A percentile compares a stretch with the other conserved stretches of the same genome.
Evolutionary conservation across 768 basidiomycete genomes (phyloP).

Genomic region (Kondoa subrosea): DNA sequence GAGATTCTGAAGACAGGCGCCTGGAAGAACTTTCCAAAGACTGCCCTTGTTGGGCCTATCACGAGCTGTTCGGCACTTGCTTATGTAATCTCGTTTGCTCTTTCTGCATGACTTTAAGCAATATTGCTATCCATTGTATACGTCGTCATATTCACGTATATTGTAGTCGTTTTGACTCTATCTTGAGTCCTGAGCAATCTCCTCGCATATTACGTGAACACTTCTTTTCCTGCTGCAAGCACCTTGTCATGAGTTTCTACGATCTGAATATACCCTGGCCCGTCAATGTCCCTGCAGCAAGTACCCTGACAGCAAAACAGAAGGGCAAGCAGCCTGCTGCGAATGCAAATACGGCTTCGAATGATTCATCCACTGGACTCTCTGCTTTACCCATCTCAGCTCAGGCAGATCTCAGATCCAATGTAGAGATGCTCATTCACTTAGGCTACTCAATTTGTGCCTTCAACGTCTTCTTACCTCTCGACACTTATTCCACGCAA

Average conservation of each 20-base stretch:
- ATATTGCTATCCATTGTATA: no score
- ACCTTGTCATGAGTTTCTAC: constrained; percentile 18
- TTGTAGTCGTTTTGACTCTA: no score
- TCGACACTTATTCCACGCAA: constrained; percentile 47
- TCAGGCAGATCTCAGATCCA: not conserved
- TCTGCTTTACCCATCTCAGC: constrained; percentile 17
- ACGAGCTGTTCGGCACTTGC: no score
- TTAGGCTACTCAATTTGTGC: constrained; percentile 72
- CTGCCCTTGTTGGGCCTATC: no score
- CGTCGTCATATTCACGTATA: no score
- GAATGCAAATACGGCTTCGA: not conserved
- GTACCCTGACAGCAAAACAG: constrained; percentile 7
- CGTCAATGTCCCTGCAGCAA: not conserved
- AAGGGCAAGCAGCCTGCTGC: constrained; percentile 18
- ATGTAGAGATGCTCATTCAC: constrained; percentile 51
- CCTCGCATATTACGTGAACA: no score
- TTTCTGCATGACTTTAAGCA: no score
- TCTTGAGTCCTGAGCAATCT: no score
- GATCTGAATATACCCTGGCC: constrained; percentile 24
- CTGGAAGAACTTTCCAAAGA: no score
- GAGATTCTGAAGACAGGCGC: no score
- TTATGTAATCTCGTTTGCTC: no score
- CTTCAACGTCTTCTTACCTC: constrained; percentile 54
- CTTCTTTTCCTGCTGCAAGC: no score
- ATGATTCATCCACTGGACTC: not conserved